Evolutionary conservation across 1,139 yeast species (phyloP), one percentile per base, ranked within the genome.

Genomic region (Pneumocystis oryctolagi): DNA sequence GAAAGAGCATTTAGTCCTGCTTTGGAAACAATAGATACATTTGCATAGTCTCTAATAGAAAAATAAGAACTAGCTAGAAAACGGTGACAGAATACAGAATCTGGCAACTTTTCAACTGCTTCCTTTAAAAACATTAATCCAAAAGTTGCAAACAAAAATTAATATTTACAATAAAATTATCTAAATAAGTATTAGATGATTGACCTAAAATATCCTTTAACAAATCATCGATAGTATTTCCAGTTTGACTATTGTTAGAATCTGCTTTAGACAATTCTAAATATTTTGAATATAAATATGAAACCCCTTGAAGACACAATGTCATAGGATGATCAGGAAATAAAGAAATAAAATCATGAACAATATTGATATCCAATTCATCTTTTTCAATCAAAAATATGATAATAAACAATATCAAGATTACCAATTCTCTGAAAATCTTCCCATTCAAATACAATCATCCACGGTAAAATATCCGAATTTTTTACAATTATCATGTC

Each of bases 401-500:
- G 12, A 18, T 2, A 25, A 9, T 25, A 12, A n/a, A n/a, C n/a
- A n/a, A 9, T 9, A 47, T 47, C n/a, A 25, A 47, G 25, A 8
- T 8, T 47, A 47, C 55, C 71, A 16, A 89, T 72, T 9, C 77
- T 74, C 2, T 71, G 72, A 8, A 79, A 79, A 71, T 92, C 96
- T 42, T 75, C 68, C 85, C 92, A 86, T 69, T 92, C 96, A 68
- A 89, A 82, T 68, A 82, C 83, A 16, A 85, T 71, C 61, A 80
- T 78, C 95, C 96, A 92, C 1, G 92, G 89, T 56, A 81, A 75
- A 35, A 80, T 75, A 32, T 84, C 82, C 0, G 79, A 78, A 18
- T 84, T 81, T 57, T 81, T 80, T 16, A 92, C 82, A 34, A 85
- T 74, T 2, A 89, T 82, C 84, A 90, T 82, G 55, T 86, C 95